A percentile compares a stretch with the other conserved stretches of the same genome.
These are phyloP conservation scores for Umbelopsis ramanniana DNA, from an alignment of 192 early-diverging fungal genomes.

Conservation along the genomic window DNA sequence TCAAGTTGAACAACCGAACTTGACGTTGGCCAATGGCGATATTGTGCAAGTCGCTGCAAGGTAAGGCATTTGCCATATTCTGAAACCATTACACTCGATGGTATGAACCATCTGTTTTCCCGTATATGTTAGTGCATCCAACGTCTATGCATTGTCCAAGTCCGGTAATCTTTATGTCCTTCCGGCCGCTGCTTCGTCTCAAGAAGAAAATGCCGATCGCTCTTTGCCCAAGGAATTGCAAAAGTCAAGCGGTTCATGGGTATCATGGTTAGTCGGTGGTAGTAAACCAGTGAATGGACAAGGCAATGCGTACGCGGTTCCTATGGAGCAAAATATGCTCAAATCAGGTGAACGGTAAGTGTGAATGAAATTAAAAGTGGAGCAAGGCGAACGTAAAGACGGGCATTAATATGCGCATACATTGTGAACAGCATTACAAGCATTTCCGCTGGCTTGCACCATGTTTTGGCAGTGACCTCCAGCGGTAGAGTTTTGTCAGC, in stretches of 20 bases:
- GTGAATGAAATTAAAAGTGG: neutral
- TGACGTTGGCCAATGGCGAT: conserved; percentile 39
- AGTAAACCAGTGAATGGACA: neutral
- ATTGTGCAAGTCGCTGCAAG: conserved; percentile 35
- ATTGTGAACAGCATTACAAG: conserved; percentile 32
- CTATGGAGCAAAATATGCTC: neutral
- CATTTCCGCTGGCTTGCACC: conserved; percentile 44
- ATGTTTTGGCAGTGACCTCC: conserved; percentile 45
- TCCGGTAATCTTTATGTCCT: neutral
- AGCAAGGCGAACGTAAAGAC: too few species aligned
- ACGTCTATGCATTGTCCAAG: neutral
- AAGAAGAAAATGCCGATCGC: neutral
- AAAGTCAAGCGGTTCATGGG: neutral
- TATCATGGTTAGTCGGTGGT: neutral
- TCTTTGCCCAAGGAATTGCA: neutral
- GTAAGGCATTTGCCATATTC: neutral
- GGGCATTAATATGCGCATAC: neutral
- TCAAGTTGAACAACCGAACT: conserved; percentile 33
- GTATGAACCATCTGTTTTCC: too few species aligned
- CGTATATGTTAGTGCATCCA: neutral
- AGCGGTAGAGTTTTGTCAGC: conserved; percentile 45
- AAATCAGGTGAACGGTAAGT: conserved; percentile 13
- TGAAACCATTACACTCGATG: too few species aligned
- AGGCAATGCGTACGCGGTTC: neutral
- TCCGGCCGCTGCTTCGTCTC: neutral